A percentile compares a stretch with the other conserved stretches of the same genome.
These are phyloP conservation scores for Alternaria sp. DNA, from an alignment of 2,329 filamentous ascomycete genomes.

Conservation along the genomic window DNA sequence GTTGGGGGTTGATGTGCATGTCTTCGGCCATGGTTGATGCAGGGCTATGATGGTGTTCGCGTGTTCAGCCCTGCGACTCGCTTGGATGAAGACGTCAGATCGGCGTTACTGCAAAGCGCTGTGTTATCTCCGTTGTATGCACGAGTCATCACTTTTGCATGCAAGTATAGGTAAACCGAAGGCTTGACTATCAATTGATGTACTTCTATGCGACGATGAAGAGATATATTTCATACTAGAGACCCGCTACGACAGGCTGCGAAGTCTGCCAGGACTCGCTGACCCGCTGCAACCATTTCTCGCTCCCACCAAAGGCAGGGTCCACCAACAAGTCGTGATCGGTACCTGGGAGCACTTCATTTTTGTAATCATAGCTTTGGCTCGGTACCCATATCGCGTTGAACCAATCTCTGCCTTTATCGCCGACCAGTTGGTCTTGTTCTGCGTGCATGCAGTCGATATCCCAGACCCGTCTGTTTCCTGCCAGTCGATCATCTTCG, in stretches of 20 bases:
- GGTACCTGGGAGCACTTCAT: constrained; percentile 22
- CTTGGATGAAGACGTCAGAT: constrained; percentile 24
- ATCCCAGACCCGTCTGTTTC: constrained; percentile 18
- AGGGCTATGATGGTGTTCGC: constrained; percentile 18
- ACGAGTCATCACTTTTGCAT: neutral
- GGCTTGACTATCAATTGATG: neutral
- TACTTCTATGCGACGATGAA: neutral
- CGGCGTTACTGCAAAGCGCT: constrained; percentile 2
- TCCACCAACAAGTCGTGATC: constrained; percentile 40
- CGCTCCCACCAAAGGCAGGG: constrained; percentile 31
- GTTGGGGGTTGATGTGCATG: constrained; percentile 51
- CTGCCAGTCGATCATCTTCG: constrained; percentile 12
- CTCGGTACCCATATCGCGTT: constrained; percentile 30
- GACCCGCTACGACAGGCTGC: neutral
- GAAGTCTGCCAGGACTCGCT: constrained; percentile 20
- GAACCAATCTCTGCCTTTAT: constrained; percentile 36
- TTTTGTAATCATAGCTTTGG: constrained; percentile 25
- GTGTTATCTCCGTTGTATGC: constrained; percentile 12
- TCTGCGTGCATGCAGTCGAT: constrained; percentile 40
- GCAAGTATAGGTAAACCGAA: neutral
- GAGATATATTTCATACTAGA: neutral
- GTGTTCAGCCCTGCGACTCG: constrained; percentile 1
- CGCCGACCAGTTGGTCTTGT: constrained; percentile 36
- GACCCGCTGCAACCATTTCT: constrained; percentile 34
- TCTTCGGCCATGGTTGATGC: constrained; percentile 41